Conservation (phyloP, 352 stramenopile species). For the Globisporangium lucens region DNA sequence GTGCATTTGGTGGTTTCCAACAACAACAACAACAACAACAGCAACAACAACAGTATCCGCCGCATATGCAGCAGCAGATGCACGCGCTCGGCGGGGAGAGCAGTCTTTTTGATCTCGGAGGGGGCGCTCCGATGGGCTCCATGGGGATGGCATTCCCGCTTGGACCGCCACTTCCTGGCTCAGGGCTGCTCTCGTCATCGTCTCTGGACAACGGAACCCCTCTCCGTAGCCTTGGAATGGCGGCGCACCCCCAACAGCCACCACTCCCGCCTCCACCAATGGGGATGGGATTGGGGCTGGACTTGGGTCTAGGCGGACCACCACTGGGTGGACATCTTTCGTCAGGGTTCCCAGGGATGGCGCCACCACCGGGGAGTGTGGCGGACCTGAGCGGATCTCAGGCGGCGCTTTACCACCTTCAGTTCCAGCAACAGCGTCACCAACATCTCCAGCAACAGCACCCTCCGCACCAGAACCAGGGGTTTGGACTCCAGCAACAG, state of each 20-base stretch:
- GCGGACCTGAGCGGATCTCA: neutral
- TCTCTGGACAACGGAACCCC: constrained; percentile 2
- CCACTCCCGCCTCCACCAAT: constrained; percentile 11
- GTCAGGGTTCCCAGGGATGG: neutral
- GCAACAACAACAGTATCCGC: constrained; percentile 4
- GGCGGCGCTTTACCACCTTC: constrained; percentile 34
- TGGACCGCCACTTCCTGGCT: neutral
- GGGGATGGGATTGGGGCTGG: constrained; percentile 10
- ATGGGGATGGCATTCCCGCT: constrained; percentile 6
- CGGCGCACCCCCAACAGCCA: constrained; percentile 14
- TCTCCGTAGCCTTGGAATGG: constrained; percentile 13
- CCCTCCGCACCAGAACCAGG: constrained; percentile 21
- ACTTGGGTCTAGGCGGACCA: neutral
- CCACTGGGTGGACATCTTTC: neutral
- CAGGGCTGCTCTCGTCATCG: constrained; percentile 1
- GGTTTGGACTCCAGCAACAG: constrained; percentile 15
- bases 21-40: constrained; percentile 5
- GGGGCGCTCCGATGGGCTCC: neutral
- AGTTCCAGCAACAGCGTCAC: constrained; percentile 44
- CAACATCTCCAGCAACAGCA: constrained; percentile 23
- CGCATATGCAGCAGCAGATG: constrained; percentile 1
- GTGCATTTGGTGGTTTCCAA: constrained; percentile 3
- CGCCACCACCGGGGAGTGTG: neutral
- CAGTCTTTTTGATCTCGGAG: constrained; percentile 6
- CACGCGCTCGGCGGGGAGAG: neutral